Conservation (phyloP, 345 rosid species). For the Pseudoturritis turrita region DNA sequence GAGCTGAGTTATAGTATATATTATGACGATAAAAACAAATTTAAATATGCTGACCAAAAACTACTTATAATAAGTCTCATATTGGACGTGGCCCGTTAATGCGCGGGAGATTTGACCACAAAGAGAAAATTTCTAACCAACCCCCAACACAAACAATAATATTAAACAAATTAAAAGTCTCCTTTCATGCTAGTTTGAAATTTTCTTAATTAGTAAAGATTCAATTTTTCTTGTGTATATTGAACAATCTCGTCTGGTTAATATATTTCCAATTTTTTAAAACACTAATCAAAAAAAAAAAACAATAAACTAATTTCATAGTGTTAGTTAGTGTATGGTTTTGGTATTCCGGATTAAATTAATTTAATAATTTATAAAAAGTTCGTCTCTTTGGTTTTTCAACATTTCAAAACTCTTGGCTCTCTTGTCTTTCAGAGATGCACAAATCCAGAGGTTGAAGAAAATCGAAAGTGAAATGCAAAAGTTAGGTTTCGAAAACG, state of each 20-base stretch:
- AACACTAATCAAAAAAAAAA: neutral
- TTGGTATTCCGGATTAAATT: neutral
- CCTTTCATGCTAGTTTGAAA: constrained; percentile 20
- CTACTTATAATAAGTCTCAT: neutral
- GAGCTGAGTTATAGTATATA: neutral
- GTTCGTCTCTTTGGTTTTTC: neutral
- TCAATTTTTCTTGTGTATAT: neutral
- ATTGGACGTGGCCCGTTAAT: neutral
- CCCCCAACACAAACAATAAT: neutral
- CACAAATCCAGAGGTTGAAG: neutral
- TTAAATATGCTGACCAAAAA: neutral
- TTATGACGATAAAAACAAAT: neutral
- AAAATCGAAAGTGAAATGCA: constrained; percentile 19
- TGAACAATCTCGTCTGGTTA: neutral
- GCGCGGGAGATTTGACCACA: constrained; percentile 24
- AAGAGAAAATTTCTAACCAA: constrained; percentile 4
- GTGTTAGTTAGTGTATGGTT: constrained; percentile 7
- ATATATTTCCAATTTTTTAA: neutral
- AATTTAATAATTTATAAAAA: neutral
- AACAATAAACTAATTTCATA: neutral
- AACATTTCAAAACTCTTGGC: neutral
- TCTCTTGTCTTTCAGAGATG: neutral
- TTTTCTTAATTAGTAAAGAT: neutral
- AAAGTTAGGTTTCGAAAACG: constrained; percentile 25
- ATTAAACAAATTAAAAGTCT: neutral